Percentiles rank a stretch among this genome's conserved stretches.
Evolutionary conservation across 345 rosid genomes (phyloP).

Genomic region (Boechera retrofracta): DNA sequence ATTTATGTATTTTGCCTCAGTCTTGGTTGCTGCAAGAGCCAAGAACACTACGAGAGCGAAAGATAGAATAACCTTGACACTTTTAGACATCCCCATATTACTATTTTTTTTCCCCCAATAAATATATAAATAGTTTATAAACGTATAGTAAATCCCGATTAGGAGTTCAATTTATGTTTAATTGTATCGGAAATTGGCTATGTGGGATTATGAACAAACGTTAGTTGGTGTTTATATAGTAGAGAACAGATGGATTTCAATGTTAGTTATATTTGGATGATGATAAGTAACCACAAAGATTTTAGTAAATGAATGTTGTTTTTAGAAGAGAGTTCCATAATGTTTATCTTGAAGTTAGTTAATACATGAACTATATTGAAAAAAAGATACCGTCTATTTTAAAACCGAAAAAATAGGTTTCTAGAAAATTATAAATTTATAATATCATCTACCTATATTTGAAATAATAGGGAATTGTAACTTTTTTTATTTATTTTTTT

Average conservation of each 20-base stretch:
- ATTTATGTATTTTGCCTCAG: background rate
- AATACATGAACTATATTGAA: too few relatives aligned
- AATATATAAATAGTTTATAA: background rate
- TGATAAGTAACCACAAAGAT: background rate
- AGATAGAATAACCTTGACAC: background rate
- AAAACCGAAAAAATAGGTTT: too few relatives aligned
- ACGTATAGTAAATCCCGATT: background rate
- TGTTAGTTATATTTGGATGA: slow-evolving; percentile 9
- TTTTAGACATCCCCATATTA: slow-evolving; percentile 38
- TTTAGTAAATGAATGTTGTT: slow-evolving; percentile 16
- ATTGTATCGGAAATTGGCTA: background rate
- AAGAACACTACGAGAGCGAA: slow-evolving; percentile 14
- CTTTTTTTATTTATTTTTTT: too few relatives aligned
- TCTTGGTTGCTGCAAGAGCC: slow-evolving; percentile 19
- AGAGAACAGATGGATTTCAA: background rate
- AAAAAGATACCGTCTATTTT: too few relatives aligned
- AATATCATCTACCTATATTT: too few relatives aligned
- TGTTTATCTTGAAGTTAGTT: too few relatives aligned
- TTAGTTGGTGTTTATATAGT: slow-evolving; percentile 19
- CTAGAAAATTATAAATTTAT: too few relatives aligned
- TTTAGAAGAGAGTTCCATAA: background rate
- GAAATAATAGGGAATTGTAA: too few relatives aligned
- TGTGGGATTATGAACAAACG: slow-evolving; percentile 1
- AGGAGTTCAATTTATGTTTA: background rate
- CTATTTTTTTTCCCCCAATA: background rate